Conservation (phyloP, 140 eudicot genomes). For the Anethum foeniculum region DNA sequence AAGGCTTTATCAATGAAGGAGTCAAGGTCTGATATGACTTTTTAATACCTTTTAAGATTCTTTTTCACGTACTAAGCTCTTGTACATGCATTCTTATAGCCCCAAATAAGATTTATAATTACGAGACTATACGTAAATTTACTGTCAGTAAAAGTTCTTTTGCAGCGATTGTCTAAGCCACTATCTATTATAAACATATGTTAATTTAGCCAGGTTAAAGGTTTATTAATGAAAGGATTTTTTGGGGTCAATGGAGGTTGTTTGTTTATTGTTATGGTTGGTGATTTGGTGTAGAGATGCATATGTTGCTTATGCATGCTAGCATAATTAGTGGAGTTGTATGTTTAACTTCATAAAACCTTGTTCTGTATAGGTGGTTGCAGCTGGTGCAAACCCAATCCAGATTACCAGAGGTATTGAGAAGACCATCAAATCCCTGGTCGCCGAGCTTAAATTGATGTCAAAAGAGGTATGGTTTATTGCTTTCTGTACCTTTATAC, state of each 20-base stretch:
- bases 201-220: background rate
- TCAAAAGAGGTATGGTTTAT: slow-evolving; percentile 48
- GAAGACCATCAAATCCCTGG: slow-evolving; percentile 51
- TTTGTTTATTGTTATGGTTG: background rate
- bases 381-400: slow-evolving; percentile 83
- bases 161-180: background rate
- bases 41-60: background rate
- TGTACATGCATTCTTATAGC: background rate
- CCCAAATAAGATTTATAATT: background rate
- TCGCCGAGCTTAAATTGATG: slow-evolving; percentile 54
- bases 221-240: background rate
- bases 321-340: background rate
- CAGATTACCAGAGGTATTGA: slow-evolving; percentile 73
- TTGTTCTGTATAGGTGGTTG: slow-evolving; percentile 45
- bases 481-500: background rate
- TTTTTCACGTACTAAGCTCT: background rate
- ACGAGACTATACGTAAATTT: background rate
- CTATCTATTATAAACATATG: background rate
- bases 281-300: background rate
- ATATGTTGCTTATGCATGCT: background rate
- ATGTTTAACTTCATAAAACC: background rate
- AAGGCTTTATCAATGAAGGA: slow-evolving; percentile 59
- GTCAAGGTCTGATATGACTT: slow-evolving; percentile 46
- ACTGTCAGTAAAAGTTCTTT: background rate
- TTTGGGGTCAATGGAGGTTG: background rate